These are phyloP conservation scores for Rhizophora mangle DNA, from an alignment of 345 rosid genomes.

Conservation along the genomic window DNA sequence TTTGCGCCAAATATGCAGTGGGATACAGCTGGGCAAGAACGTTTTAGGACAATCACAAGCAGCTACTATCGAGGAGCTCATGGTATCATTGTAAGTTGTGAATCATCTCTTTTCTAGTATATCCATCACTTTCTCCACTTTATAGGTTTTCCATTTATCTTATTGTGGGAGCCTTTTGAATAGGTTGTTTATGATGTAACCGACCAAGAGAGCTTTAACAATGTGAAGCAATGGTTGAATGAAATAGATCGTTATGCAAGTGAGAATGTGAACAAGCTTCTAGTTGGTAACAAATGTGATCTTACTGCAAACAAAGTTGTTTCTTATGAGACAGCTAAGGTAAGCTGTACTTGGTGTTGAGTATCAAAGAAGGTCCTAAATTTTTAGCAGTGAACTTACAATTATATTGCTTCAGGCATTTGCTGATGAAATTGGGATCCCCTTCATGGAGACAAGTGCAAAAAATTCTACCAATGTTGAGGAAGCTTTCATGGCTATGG, in stretches of 20 bases:
- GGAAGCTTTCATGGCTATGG: slow-evolving; percentile 82
- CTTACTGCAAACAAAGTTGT: slow-evolving; percentile 69
- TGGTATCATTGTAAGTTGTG: slow-evolving; percentile 28
- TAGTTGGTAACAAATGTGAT: slow-evolving; percentile 82
- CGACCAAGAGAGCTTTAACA: slow-evolving; percentile 78
- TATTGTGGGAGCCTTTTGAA: background rate
- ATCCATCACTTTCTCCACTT: background rate
- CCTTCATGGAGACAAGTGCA: slow-evolving; percentile 81
- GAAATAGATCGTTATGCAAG: slow-evolving; percentile 83
- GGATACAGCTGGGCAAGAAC: slow-evolving; percentile 40
- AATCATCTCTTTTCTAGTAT: background rate
- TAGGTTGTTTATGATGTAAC: slow-evolving; percentile 83
- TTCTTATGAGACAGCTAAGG: slow-evolving; percentile 73
- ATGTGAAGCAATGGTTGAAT: slow-evolving; percentile 72
- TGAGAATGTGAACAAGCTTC: slow-evolving; percentile 69
- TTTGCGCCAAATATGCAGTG: slow-evolving; percentile 17
- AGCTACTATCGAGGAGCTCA: slow-evolving; percentile 39
- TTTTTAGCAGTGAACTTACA: too few species aligned
- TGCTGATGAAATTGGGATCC: slow-evolving; percentile 75
- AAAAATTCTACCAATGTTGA: slow-evolving; percentile 72
- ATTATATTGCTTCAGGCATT: slow-evolving; percentile 41
- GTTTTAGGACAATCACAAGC: slow-evolving; percentile 38
- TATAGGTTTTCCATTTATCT: background rate
- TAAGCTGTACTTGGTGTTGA: background rate
- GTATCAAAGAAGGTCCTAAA: too few species aligned